These are phyloP conservation scores for Helminthosporium solani DNA, from an alignment of 2,329 filamentous ascomycete genomes.

Conservation along the genomic window DNA sequence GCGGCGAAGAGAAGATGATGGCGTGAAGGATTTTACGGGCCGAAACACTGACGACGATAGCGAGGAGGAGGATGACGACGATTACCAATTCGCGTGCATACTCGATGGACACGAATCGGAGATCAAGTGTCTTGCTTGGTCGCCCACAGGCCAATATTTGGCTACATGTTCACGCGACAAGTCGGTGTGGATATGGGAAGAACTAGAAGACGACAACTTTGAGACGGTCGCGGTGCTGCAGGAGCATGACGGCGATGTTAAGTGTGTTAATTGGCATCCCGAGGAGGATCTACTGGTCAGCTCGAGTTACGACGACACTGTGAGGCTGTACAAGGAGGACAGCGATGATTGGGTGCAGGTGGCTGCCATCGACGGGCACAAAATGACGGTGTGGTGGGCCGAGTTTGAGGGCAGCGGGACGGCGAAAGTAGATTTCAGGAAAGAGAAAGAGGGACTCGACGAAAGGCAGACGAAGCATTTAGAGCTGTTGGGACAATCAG, in stretches of 20 bases:
- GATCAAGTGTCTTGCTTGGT: constrained; percentile 78
- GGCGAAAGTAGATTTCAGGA: constrained; percentile 26
- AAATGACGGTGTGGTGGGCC: constrained; percentile 85
- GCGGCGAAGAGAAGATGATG: constrained; percentile 67
- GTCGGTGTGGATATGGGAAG: constrained; percentile 98
- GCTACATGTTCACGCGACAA: constrained; percentile 93
- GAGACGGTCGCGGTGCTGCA: constrained; percentile 94
- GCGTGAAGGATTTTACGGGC: constrained; percentile 26
- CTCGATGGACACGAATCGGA: constrained; percentile 95
- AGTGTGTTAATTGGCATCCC: constrained; percentile 89
- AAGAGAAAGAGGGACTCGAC: constrained; percentile 23
- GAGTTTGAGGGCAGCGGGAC: constrained; percentile 60
- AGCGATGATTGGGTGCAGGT: constrained; percentile 93
- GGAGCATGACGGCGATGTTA: constrained; percentile 94
- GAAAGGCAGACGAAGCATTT: constrained; percentile 40
- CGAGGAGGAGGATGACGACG: constrained; percentile 62
- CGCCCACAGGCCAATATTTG: constrained; percentile 71
- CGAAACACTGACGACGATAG: constrained; percentile 25
- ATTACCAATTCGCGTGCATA: constrained; percentile 90
- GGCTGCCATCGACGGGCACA: constrained; percentile 75
- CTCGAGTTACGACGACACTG: constrained; percentile 91
- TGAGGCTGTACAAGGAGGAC: constrained; percentile 87
- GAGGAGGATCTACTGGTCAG: constrained; percentile 77
- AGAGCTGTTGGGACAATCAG: constrained; percentile 42
- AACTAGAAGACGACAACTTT: constrained; percentile 91